Base-by-base conservation (phyloP, 2,329 filamentous ascomycete genomes). In the Colletotrichum cordylinicola region DNA sequence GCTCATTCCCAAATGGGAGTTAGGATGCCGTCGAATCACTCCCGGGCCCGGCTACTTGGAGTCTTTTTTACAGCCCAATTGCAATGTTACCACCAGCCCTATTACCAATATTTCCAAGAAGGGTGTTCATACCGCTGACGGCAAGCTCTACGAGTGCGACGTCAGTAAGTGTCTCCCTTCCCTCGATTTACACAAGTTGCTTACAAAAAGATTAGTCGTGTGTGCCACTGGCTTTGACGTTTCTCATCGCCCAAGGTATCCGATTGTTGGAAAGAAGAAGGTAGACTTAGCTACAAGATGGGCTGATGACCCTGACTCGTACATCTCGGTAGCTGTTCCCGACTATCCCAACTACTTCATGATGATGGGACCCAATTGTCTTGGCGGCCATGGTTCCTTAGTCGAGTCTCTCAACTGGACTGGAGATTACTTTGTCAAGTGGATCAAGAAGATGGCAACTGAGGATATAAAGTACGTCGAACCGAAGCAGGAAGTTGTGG, bases 211-310 rank as follows among this genome's bases (percentile, higher is more conserved):
- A n/a, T 67, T 27, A 68, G 65, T 79, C 18, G 62, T 79, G 24
- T 78, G 77, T 43, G 78, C 79, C 21, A 79, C 77, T 5, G 78
- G 78, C 10, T 80, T 78, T 64, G 77, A 80, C 48, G 66, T 76
- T 4, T 72, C 69, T 35, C 64, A 67, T 52, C 39, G 67, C 15
- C 80, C 80, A 64, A 80, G 69, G 70, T 81, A 88, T 39, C 85
- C 86, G 10, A 86, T 92, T 4, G 82, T 85, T 2, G 91, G 91
- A 2, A 84, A 84, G 58, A 81, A 84, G 4, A 87, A 87, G 4
- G 85, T 87, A 39, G 84, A 87, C 52, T 82, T 92, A 6, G 84
- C 89, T 21, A 83, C 90, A 39, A 82, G 87, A 2, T 92, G 91
- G 90, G 55, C 43, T 6, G 79, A 80, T n/a, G 79, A 81, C 27